phyloP scores from a whole-genome alignment of 257 asterid species.

The Leonotis leonurus region DNA sequence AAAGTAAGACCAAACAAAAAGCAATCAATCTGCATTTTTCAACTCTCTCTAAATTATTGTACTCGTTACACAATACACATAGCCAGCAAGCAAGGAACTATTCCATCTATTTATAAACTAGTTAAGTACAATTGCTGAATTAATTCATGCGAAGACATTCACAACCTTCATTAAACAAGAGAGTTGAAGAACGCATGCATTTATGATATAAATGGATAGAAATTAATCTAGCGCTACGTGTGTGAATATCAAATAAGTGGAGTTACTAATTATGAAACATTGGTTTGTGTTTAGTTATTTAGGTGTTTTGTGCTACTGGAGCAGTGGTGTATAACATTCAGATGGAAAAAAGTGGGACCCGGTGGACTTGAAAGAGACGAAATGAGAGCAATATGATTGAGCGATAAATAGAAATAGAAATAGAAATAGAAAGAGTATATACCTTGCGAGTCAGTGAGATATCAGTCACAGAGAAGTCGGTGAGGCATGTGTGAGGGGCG shows the following conservation, averaged over 20 bases:
- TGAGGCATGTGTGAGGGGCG: slow-evolving; percentile 66
- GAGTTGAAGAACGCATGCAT: background rate
- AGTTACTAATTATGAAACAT: background rate
- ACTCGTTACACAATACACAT: no score
- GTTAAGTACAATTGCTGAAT: background rate
- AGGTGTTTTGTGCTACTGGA: background rate
- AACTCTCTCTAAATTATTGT: slow-evolving; percentile 1
- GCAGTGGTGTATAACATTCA: background rate
- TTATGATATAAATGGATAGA: background rate
- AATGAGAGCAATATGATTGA: background rate
- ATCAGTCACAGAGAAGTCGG: slow-evolving; percentile 55
- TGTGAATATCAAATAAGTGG: no score
- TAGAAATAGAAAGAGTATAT: background rate
- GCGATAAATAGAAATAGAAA: background rate
- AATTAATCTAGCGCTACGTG: no score
- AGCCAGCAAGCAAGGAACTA: background rate
- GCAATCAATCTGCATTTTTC: background rate
- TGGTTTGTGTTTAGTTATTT: background rate
- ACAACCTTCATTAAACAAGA: background rate
- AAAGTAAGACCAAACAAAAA: no score
- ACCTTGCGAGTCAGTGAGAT: slow-evolving; percentile 94
- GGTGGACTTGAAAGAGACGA: background rate
- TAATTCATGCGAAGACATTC: no score
- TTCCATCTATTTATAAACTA: no score
- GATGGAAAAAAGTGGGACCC: slow-evolving; percentile 1